phyloP scores from a whole-genome alignment of 345 rosid species.

The Populus alba region DNA sequence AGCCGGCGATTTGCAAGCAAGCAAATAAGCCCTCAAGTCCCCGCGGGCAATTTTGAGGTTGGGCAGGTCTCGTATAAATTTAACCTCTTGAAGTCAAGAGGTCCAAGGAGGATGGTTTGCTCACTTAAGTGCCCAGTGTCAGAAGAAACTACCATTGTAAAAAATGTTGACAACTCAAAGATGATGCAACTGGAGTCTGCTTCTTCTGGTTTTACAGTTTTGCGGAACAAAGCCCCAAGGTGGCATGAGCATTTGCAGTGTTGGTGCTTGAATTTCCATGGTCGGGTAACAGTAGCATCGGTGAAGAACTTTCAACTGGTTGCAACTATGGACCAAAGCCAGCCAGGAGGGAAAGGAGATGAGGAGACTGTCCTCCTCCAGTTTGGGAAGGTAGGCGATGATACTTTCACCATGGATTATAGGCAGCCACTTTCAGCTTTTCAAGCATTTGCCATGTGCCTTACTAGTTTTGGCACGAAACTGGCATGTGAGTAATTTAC shows the following conservation, averaged over 20 bases:
- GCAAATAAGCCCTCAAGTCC: conserved; percentile 90
- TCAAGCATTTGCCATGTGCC: conserved; percentile 92
- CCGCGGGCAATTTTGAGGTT: conserved; percentile 83
- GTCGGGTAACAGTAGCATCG: conserved; percentile 88
- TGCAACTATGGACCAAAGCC: conserved; percentile 73
- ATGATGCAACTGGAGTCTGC: conserved; percentile 39
- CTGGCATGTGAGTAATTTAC: conserved; percentile 74
- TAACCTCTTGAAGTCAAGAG: conserved; percentile 90
- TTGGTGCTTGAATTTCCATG: conserved; percentile 96
- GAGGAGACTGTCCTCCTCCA: conserved; percentile 84
- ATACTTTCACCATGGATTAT: conserved; percentile 89
- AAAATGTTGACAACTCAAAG: conserved; percentile 30
- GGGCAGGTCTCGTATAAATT: conserved; percentile 88
- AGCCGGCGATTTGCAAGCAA: conserved; percentile 89
- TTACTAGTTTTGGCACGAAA: conserved; percentile 94
- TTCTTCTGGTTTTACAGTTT: conserved; percentile 37
- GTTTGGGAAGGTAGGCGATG: conserved; percentile 87
- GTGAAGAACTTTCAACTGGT: conserved; percentile 90
- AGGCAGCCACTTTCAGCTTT: conserved; percentile 88
- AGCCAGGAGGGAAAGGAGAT: conserved; percentile 82
- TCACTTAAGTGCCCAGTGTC: conserved; percentile 50
- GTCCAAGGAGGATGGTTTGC: conserved; percentile 96
- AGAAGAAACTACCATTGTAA: conserved; percentile 34
- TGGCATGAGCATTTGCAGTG: conserved; percentile 97
- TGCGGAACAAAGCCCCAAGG: conserved; percentile 86